Base-by-base conservation (phyloP, 179 eudicot genomes). In the Amaranthus tricolor region DNA sequence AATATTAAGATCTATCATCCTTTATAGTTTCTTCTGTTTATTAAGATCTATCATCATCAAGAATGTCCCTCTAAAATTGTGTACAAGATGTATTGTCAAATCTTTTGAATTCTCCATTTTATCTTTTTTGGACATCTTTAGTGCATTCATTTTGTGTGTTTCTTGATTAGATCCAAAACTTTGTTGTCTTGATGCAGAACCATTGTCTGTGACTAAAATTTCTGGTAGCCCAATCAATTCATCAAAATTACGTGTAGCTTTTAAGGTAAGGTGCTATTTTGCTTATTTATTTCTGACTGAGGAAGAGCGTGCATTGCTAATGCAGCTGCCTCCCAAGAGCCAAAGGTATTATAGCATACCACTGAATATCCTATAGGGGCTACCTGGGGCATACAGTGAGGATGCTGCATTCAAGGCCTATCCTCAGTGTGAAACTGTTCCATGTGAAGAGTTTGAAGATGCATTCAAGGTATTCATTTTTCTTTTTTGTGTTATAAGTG, bases 381-480 rank as follows among this genome's bases (percentile, higher is more conserved):
- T 89, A 62, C 91, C 94, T 40, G 97, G 98, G 71, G 89, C 97
- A 76, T 93, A 87, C 63, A 91, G 97, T 68, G 98, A 93, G 84
- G 91, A 84, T 78, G 98, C 98, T 52, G 97, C 93, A 16, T 80
- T 88, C 20, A 89, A 87, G 82, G 90, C 89, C 15, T 93, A 88
- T 78, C 98, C 96, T 9, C 80, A 84, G 45, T 91, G 89, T 56
- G 92, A 86, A 79, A 84, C 96, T 74, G 91, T 89, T 68, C 96
- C 96, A 43, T 93, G 91, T 76, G 94, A 91, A 62, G 88, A 90
- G 75, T 91, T 91, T 86, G 98, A 93, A 79, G 94, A 82, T 75
- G 90, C 89, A 45, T 85, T 89, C 78, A 84, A 86, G 90, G 94
- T 89, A 73, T 59, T 53, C 62, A 11, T 47, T 19, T 43, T 48